These are phyloP conservation scores for Elymus sibiricus DNA, from an alignment of 176 grass and related monocot species.

Conservation along the genomic window DNA sequence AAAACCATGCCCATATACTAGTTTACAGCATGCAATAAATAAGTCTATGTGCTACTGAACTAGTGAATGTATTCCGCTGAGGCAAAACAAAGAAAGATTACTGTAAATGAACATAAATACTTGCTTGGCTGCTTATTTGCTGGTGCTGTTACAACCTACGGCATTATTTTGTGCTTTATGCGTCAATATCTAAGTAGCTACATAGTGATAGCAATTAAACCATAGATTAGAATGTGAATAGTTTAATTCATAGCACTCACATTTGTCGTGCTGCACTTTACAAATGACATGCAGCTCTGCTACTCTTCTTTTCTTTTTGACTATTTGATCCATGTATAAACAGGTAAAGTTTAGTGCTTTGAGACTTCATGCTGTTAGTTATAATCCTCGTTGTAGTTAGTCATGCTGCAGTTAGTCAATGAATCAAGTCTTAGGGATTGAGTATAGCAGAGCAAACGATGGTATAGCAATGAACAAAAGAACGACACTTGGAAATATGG, in stretches of 20 bases:
- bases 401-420: too few species aligned
- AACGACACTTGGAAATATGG: too few species aligned
- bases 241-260: neutral
- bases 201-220: neutral
- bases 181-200: neutral
- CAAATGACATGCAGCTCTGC: neutral
- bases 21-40: neutral
- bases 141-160: neutral
- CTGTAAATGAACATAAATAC: neutral
- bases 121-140: neutral
- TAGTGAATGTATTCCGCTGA: neutral
- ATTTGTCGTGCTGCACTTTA: neutral
- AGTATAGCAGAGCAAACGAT: too few species aligned
- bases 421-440: too few species aligned
- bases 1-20: neutral
- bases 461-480: too few species aligned
- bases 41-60: neutral
- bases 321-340: neutral
- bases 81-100: neutral
- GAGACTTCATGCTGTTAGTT: neutral
- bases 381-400: too few species aligned
- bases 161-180: neutral
- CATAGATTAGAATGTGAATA: neutral
- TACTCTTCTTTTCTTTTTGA: neutral
- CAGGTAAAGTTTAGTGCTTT: neutral